A percentile compares a stretch with the other conserved stretches of the same genome.
phyloP scores from a whole-genome alignment of 164 flowering plant genomes.

The Chimonanthus praecox region DNA sequence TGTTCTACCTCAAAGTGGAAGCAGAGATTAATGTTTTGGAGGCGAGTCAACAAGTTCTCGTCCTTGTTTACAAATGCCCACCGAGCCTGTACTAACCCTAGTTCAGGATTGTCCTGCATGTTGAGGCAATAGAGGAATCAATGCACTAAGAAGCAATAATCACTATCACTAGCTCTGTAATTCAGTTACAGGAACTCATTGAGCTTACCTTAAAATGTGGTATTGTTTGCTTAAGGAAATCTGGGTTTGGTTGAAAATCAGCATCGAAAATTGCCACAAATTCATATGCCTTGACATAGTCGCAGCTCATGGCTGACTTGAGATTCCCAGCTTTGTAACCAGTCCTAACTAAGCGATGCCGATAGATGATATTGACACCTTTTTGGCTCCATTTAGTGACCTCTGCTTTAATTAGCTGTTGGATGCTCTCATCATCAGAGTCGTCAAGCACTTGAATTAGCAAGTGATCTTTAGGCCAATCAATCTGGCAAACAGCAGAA shows the following conservation, averaged over 20 bases:
- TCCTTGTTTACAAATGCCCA: slow-evolving; percentile 84
- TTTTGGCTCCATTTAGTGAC: slow-evolving; percentile 59
- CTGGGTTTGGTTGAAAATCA: slow-evolving; percentile 72
- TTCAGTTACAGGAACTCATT: background rate
- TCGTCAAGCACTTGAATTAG: slow-evolving; percentile 77
- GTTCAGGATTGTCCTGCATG: slow-evolving; percentile 54
- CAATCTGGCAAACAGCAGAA: slow-evolving; percentile 68
- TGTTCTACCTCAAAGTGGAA: slow-evolving; percentile 91
- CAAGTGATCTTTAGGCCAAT: slow-evolving; percentile 68
- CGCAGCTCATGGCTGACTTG: slow-evolving; percentile 70
- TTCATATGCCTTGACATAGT: slow-evolving; percentile 57
- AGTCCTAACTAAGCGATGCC: slow-evolving; percentile 61
- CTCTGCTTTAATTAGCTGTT: slow-evolving; percentile 52
- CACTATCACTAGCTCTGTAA: background rate
- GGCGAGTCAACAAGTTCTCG: slow-evolving; percentile 74
- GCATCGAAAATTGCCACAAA: slow-evolving; percentile 80
- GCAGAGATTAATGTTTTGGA: slow-evolving; percentile 69
- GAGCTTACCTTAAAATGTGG: slow-evolving; percentile 58
- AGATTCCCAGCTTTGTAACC: slow-evolving; percentile 81
- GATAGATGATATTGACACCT: slow-evolving; percentile 61
- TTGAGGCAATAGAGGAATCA: background rate
- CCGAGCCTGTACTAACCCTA: slow-evolving; percentile 76
- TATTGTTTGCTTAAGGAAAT: slow-evolving; percentile 55
- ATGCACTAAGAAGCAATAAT: slow-evolving; percentile 9
- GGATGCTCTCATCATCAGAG: slow-evolving; percentile 64